A percentile compares a stretch with the other conserved stretches of the same genome.
Evolutionary conservation across 2,329 filamentous ascomycete genomes (phyloP).

Genomic region (Colletotrichum falcatum): DNA sequence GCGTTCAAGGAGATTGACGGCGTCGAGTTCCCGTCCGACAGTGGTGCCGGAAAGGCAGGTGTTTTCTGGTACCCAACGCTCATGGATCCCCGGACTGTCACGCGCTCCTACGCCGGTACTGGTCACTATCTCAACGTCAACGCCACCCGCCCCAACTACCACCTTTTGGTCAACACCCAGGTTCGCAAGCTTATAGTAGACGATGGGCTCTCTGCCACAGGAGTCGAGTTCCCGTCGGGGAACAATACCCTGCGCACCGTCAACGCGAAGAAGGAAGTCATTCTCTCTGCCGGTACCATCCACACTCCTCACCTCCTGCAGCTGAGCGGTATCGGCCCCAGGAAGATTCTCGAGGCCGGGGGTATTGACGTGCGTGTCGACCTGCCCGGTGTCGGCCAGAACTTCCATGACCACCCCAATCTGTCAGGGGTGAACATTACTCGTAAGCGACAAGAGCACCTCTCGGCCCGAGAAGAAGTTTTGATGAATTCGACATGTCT

Average conservation of each 20-base stretch:
- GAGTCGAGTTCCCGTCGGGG: constrained; percentile 46
- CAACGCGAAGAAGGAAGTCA: constrained; percentile 50
- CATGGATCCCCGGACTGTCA: constrained; percentile 52
- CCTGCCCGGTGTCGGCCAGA: constrained; percentile 59
- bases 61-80: constrained; percentile 58
- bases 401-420: constrained; percentile 55
- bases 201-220: constrained; percentile 47
- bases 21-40: constrained; percentile 54
- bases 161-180: constrained; percentile 49
- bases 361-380: constrained; percentile 54
- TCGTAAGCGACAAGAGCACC: constrained; percentile 28
- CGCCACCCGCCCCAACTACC: constrained; percentile 50
- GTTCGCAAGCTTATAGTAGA: constrained; percentile 51
- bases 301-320: constrained; percentile 57
- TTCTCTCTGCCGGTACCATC: constrained; percentile 52
- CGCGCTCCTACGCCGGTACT: constrained; percentile 54
- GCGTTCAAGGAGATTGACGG: constrained; percentile 54
- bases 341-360: constrained; percentile 49
- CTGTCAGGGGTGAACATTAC: constrained; percentile 36
- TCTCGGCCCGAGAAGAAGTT: neutral
- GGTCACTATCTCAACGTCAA: constrained; percentile 50
- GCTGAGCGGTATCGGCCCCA: constrained; percentile 58
- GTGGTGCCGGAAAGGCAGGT: constrained; percentile 53
- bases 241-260: constrained; percentile 42
- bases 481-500: constrained; percentile 3